Conservation (phyloP, 768 basidiomycete genomes). For the Hysterangium stoloniferum region DNA sequence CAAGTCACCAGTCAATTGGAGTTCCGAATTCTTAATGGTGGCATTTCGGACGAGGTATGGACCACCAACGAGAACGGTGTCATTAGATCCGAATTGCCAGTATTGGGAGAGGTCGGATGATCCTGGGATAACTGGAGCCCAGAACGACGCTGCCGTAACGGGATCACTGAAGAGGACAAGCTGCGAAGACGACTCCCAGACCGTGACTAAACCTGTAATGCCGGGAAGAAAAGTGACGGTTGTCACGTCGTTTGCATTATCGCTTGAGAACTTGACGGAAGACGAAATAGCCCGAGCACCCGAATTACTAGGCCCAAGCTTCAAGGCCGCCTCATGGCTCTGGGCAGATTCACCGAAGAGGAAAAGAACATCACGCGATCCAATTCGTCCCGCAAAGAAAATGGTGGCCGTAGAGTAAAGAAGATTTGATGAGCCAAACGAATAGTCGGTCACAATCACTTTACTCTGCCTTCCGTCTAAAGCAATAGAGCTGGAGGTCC, state of each 20-base stretch:
- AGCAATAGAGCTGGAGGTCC: constrained; percentile 42
- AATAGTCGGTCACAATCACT: constrained; percentile 62
- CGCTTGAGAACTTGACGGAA: background rate
- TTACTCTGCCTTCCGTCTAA: constrained; percentile 69
- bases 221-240: constrained; percentile 51
- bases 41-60: constrained; percentile 42
- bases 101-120: constrained; percentile 41
- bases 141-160: constrained; percentile 61
- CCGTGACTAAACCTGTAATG: constrained; percentile 46
- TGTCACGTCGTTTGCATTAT: background rate
- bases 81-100: constrained; percentile 70
- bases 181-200: constrained; percentile 61
- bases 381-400: constrained; percentile 58
- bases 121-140: constrained; percentile 59
- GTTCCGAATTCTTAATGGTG: constrained; percentile 23
- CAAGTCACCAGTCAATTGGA: constrained; percentile 64
- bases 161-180: constrained; percentile 65
- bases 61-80: constrained; percentile 46
- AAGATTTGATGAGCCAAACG: constrained; percentile 53
- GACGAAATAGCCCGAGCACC: background rate
- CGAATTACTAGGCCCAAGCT: constrained; percentile 28
- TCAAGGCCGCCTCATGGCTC: constrained; percentile 42
- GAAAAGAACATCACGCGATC: constrained; percentile 54
- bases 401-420: constrained; percentile 69
- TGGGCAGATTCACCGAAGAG: constrained; percentile 43